Percentiles rank a stretch among this genome's conserved stretches.
Evolutionary conservation across 2,329 filamentous ascomycete genomes (phyloP).

Genomic region (Aspergillus fumigatiaffinis): DNA sequence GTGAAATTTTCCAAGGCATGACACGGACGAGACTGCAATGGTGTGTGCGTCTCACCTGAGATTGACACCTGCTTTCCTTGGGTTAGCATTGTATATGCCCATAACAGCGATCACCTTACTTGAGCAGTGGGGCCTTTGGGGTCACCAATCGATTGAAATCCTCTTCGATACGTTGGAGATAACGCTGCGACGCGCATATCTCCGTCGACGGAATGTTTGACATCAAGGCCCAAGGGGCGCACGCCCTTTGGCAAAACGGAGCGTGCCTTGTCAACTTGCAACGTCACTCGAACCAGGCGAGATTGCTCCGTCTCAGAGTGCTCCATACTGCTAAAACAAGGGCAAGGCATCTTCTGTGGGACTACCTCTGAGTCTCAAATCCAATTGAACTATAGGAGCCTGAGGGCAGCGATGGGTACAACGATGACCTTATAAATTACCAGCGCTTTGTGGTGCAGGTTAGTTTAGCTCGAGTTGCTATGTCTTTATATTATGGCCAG

Average conservation of each 20-base stretch:
- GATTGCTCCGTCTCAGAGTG: conserved; percentile 7
- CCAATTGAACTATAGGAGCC: not conserved
- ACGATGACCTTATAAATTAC: not conserved
- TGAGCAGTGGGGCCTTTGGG: not conserved
- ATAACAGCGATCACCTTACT: not conserved
- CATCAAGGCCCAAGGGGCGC: not conserved
- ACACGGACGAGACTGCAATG: not conserved
- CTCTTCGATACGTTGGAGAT: not conserved
- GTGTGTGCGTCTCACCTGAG: not conserved
- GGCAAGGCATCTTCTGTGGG: conserved; percentile 7
- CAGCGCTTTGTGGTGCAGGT: too few species aligned
- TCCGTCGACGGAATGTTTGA: not conserved
- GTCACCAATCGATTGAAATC: not conserved
- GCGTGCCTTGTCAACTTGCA: not conserved
- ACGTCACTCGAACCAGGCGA: conserved; percentile 7
- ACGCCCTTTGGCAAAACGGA: conserved; percentile 6
- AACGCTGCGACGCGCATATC: not conserved
- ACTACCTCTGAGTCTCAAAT: not conserved
- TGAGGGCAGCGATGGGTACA: not conserved
- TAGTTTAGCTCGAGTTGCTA: not conserved
- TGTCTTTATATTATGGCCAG: not conserved
- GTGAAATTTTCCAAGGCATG: not conserved
- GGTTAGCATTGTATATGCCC: not conserved
- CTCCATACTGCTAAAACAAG: conserved; percentile 6
- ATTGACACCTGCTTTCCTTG: not conserved